Evolutionary conservation across 1,284 basidiomycete species (phyloP).

Genomic region (Entoloma clypeatum): DNA sequence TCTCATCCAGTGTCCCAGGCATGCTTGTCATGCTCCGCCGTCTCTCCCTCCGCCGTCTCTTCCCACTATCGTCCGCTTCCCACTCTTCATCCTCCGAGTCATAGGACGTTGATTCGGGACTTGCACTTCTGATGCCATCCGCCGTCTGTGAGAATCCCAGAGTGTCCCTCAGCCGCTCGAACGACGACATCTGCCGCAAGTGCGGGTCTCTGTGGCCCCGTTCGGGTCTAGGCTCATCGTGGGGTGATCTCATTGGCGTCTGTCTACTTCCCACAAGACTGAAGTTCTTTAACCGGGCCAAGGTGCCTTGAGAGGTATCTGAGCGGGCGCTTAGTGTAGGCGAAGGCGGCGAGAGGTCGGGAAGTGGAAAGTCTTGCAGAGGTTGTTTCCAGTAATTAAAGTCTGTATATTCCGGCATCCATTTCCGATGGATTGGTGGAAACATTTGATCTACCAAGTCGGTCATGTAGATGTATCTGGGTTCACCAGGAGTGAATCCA

Average conservation of each 20-base stretch:
- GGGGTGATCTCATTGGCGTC: slow-evolving; percentile 26
- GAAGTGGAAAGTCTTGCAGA: slow-evolving; percentile 75
- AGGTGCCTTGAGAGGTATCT: slow-evolving; percentile 71
- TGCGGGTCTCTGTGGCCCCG: slow-evolving; percentile 35
- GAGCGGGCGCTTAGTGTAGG: slow-evolving; percentile 91
- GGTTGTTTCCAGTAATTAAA: slow-evolving; percentile 96
- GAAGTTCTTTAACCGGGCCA: slow-evolving; percentile 81
- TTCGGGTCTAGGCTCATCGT: slow-evolving; percentile 17
- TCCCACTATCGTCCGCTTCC: slow-evolving; percentile 33
- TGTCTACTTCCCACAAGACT: slow-evolving; percentile 61
- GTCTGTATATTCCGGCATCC: slow-evolving; percentile 90
- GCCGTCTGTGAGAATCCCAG: slow-evolving; percentile 47
- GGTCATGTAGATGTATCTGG: slow-evolving; percentile 92
- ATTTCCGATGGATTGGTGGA: slow-evolving; percentile 88
- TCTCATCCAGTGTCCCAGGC: slow-evolving; percentile 72
- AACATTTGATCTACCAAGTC: slow-evolving; percentile 99
- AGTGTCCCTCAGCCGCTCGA: slow-evolving; percentile 61
- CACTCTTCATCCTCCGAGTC: slow-evolving; percentile 53
- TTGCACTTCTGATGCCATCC: slow-evolving; percentile 39
- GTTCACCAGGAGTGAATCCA: background rate
- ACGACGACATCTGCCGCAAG: slow-evolving; percentile 66
- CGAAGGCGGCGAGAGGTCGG: slow-evolving; percentile 88
- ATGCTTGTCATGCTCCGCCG: slow-evolving; percentile 72
- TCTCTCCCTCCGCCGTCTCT: slow-evolving; percentile 38
- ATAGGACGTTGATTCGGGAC: slow-evolving; percentile 49